phyloP scores from a whole-genome alignment of 306 rosid species.

The Chamaecrista fasciculata region DNA sequence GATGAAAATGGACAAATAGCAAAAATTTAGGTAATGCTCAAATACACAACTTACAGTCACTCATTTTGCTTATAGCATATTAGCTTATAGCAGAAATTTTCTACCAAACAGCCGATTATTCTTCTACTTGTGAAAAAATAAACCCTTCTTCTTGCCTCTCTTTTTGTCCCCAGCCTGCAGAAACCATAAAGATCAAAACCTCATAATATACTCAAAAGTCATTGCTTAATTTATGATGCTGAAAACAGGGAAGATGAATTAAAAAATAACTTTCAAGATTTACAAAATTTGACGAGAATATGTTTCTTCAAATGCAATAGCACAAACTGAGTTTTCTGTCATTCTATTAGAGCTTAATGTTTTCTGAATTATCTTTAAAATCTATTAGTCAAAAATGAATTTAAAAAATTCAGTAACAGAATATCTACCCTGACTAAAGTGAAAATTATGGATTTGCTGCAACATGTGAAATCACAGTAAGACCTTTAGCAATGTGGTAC shows the following conservation, averaged over 20 bases:
- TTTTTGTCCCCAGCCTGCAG: conserved; percentile 75
- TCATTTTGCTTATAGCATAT: conserved; percentile 8
- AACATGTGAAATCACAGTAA: too few relatives aligned
- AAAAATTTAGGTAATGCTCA: conserved; percentile 35
- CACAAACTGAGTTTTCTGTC: neutral
- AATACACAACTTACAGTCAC: conserved; percentile 26
- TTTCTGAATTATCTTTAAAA: too few relatives aligned
- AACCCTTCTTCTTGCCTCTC: conserved; percentile 67
- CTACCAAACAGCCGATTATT: conserved; percentile 28
- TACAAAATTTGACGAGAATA: neutral
- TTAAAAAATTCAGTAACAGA: too few relatives aligned
- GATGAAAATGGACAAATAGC: conserved; percentile 26
- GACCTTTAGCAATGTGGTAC: neutral
- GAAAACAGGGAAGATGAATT: neutral
- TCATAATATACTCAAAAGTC: neutral
- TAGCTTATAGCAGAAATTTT: conserved; percentile 26
- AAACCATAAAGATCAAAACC: conserved; percentile 12
- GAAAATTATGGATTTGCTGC: neutral
- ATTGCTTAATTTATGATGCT: neutral
- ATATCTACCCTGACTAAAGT: neutral
- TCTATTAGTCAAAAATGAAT: too few relatives aligned
- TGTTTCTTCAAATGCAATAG: neutral
- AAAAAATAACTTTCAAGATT: neutral
- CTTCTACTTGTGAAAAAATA: conserved; percentile 58
- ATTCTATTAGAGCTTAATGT: neutral